Evolutionary conservation across 106 monocot species (phyloP), one percentile per base, ranked within the genome.

Genomic region (Apostasia ramifera): DNA sequence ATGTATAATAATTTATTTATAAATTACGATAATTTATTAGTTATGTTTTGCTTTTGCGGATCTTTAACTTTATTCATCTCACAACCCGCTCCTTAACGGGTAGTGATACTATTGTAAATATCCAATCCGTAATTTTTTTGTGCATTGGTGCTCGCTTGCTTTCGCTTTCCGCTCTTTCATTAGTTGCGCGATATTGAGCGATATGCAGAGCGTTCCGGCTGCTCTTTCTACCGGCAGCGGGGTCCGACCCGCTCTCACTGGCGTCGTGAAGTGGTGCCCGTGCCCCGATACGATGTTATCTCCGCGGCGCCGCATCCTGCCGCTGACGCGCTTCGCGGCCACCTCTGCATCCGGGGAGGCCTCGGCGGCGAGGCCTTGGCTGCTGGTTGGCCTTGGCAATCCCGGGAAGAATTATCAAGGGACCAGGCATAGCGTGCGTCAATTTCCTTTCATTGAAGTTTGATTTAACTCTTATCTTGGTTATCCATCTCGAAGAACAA

Each of bases 331-430:
- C 42, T 60, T 51, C 39, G 49, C 73, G 5, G 60, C 71, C 11
- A 9, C 12, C 49, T 48, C 53, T 7, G 26, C 8, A 2, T 38
- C 54, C 9, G 53, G 44, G 11, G 73, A 73, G 14, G 61, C 37
- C 41, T 64, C 73, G 2, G 2, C 46, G 51, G 10, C 66, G 13
- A 74, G 57, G 54, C 66, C 73, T 3, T 66, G 73, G 73, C 73
- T 74, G 40, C 47, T 74, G 47, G 57, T 66, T 47, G 73, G 73
- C 57, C 73, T 74, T 42, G 66, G 73, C 2, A 74, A 74, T 57
- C 73, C 57, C 46, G 73, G 73, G 13, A 74, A 66, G 53, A 74
- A 6, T 38, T 74, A 56, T 15, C 65, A 57, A 41, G 73, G 66
- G 6, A 74, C 73, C 26, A 55, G 73, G 5, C 73, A 74, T 47